Evolutionary conservation across 352 stramenopile species (phyloP), one percentile per base, ranked within the genome.

Genomic region (Globisporangium lucens): DNA sequence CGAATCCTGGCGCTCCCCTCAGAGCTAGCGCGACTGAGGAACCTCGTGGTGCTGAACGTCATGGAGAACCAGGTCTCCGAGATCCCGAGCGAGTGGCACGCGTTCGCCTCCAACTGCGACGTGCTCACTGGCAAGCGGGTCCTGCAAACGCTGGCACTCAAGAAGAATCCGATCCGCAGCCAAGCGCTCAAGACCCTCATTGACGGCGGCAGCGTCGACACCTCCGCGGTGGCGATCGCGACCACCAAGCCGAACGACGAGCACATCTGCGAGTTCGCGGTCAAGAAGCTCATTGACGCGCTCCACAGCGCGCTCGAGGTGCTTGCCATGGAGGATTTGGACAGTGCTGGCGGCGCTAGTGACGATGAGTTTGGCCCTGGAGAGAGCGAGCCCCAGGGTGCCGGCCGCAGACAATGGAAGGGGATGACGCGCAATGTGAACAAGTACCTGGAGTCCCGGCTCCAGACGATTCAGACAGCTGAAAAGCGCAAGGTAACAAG

Each of bases 231-330:
- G 0, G 20, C 56, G 12, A 29, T 46, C 22, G 30, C 53, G 2
- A 56, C 56, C 1, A 66, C 73, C 24, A 72, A 70, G 43, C 65
- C 56, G 59, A 70, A 33, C 27, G 67, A 29, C 59, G 77, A 66
- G 62, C 43, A 69, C 12, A 67, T 75, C 1, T 89, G 82, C 8
- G 80, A 86, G 62, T 67, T 66, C n/a, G 71, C 83, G 13, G 33
- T 89, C 17, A 76, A 71, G 61, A 89, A 87, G 56, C 46, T 92
- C 10, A 75, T 90, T 8, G 72, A 88, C 41, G 68, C 73, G 36
- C 75, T 85, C n/a, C 71, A 75, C 20, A 72, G 73, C 27, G 35
- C 61, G 56, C 24, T 61, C 27, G 68, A 70, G 20, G 67, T 61
- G 63, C 60, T 62, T 27, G 58, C 38, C 4, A 65, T 60, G 61